Evolutionary conservation across 108 stramenopile genomes (phyloP).

Genomic region (Cyclostephanos invisitatus): DNA sequence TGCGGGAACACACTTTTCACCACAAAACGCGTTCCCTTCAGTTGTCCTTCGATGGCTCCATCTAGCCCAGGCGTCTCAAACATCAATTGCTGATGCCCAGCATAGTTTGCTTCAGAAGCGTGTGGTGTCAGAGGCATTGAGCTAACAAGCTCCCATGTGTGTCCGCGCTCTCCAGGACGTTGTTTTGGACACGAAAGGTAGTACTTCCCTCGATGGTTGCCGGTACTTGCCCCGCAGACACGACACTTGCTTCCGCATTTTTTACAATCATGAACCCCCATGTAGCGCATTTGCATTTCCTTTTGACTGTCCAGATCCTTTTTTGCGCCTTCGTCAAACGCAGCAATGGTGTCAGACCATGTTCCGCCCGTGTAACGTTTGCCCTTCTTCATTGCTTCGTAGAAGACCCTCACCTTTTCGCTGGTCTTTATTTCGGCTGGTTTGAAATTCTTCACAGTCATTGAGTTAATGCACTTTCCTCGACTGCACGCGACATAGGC

Average conservation of each 20-base stretch:
- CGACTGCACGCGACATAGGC: too few species aligned
- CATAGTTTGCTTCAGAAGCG: background rate
- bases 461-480: conserved; percentile 43
- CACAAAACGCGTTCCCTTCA: conserved; percentile 18
- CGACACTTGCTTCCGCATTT: conserved; percentile 18
- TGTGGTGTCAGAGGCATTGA: conserved; percentile 10
- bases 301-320: conserved; percentile 19
- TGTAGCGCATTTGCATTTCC: conserved; percentile 17
- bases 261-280: conserved; percentile 9
- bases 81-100: background rate
- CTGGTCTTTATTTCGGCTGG: conserved; percentile 37
- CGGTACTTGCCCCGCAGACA: conserved; percentile 18
- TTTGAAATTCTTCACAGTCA: conserved; percentile 41
- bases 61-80: conserved; percentile 18
- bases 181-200: conserved; percentile 20
- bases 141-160: conserved; percentile 22
- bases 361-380: conserved; percentile 20
- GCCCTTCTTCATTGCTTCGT: conserved; percentile 13
- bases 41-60: conserved; percentile 14
- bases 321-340: conserved; percentile 19
- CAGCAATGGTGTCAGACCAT: conserved; percentile 39
- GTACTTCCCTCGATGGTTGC: conserved; percentile 32
- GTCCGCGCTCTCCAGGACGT: background rate
- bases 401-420: conserved; percentile 40
- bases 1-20: conserved; percentile 31